Base-by-base conservation (phyloP, 495 filamentous ascomycete species). In the Immersiella caudata region DNA sequence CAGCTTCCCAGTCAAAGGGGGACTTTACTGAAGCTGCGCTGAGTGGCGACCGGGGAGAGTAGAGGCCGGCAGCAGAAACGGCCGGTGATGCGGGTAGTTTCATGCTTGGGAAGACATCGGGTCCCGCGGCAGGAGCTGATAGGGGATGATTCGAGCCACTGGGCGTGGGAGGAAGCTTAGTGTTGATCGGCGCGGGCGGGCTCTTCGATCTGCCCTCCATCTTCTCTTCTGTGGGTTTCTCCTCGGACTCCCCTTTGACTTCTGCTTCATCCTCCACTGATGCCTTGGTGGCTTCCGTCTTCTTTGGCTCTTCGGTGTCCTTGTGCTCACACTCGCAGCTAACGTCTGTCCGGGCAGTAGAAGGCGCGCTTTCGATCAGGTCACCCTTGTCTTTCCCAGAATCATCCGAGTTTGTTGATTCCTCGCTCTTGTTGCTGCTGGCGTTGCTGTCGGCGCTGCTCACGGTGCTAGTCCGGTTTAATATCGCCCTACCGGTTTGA, bases 51-150 rank as follows among this genome's bases (percentile, higher is more conserved):
- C 79, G 76, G 62, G 69, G 81, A 67, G 76, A 78, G 68, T 74
- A 75, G 67, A 74, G 52, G 73, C 82, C 74, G 46, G 81, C 78
- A 27, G 75, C 79, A 22, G 87, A 85, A 11, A 83, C 78, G 54
- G 83, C 82, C 18, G 88, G 87, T 11, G 87, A 88, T 60, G 83
- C 81, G n/a, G 87, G 87, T 27, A 90, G 83, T 63, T 83, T 83
- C 59, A 88, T 74, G 65, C 85, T 79, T 18, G 82, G 82, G 71
- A 83, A 83, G 16, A 75, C 75, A 12, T 80, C 73, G 27, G 75
- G 68, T 40, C 79, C 82, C 11, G 80, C 80, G 16, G 86, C 81
- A 35, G 87, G 86, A 20, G 88, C 87, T 22, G 88, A 89, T 74
- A 83, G 76, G 11, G 88, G 87, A 60, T 81, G 79, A 52, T 72